Evolutionary conservation across 2,329 filamentous ascomycete species (phyloP), one percentile per base, ranked within the genome.

Genomic region (Venturia effusa): DNA sequence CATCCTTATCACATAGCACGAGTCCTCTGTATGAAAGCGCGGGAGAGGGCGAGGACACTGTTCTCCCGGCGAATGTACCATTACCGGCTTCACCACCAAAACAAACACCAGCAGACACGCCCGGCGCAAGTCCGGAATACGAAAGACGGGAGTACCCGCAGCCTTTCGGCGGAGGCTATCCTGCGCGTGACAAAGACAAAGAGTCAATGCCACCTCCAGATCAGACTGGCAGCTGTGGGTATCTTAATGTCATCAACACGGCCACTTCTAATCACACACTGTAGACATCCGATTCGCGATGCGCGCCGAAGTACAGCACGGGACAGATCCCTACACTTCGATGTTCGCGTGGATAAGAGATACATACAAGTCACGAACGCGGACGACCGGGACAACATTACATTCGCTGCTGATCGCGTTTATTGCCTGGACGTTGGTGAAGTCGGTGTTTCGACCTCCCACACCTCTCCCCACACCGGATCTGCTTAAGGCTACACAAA

Each of bases 211-310:
- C 64, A 67, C 62, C 34, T 62, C 63, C 67, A 39, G 74, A 75
- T 54, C 71, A 69, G 64, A 66, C 70, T 65, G 82, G 80, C 69
- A 83, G 82, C 71, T 84, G 81, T 83, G 81, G 71, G 75, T 70
- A 70, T 30, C 34, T 40, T 15, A 43, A 40, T 6, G 48, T 40
- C 48, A 66, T 69, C 66, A 68, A 67, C 66, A 69, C 73, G 76
- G 70, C 75, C 70, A 75, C 71, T 59, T 40, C 63, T 69, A 39
- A 62, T 48, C 1, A 62, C 67, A 13, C 2, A 64, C 48, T 62
- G 66, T 74, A 94, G 91, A 93, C 76, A 90, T 96, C 70, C 89
- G 92, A 68, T 92, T 97, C 75, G 89, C 90, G 61, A 82, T 96
- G 66, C 86, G 89, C 70, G 89, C 92, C 66, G 92, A 96, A 78